A percentile compares a stretch with the other conserved stretches of the same genome.
phyloP scores from a whole-genome alignment of 2,329 filamentous ascomycete genomes.

The Microsporum ferrugineum region DNA sequence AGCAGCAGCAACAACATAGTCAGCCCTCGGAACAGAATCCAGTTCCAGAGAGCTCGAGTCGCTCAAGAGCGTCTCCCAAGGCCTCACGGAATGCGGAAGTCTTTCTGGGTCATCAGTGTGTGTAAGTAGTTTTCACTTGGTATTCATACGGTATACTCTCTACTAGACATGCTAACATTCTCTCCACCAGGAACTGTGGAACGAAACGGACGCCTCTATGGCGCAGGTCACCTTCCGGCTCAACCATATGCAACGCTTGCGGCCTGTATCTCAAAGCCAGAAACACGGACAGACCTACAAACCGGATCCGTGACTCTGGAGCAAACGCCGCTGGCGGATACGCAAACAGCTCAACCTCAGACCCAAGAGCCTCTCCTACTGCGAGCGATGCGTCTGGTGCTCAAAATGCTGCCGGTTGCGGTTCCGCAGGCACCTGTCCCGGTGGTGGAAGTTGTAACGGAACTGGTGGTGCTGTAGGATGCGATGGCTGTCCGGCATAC shows the following conservation, averaged over 20 bases:
- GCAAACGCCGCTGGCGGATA: slow-evolving; percentile 15
- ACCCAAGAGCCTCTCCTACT: slow-evolving; percentile 20
- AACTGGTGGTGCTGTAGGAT: slow-evolving; percentile 87
- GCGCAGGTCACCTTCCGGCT: slow-evolving; percentile 83
- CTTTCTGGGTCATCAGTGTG: slow-evolving; percentile 33
- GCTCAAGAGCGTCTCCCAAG: slow-evolving; percentile 25
- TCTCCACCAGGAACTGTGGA: slow-evolving; percentile 65
- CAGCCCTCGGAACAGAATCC: slow-evolving; percentile 14
- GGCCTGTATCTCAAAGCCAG: slow-evolving; percentile 89
- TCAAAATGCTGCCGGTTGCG: slow-evolving; percentile 24
- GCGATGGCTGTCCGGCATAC: slow-evolving; percentile 89
- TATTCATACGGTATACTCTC: neutral
- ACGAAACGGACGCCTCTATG: slow-evolving; percentile 90
- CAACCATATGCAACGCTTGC: slow-evolving; percentile 95
- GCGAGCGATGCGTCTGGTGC: slow-evolving; percentile 26
- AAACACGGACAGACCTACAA: slow-evolving; percentile 81
- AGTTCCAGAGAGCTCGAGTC: slow-evolving; percentile 11
- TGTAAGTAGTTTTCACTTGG: slow-evolving; percentile 20
- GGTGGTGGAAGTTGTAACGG: slow-evolving; percentile 93
- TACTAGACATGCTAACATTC: slow-evolving; percentile 1
- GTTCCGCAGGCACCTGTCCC: slow-evolving; percentile 70
- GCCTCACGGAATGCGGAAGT: slow-evolving; percentile 26
- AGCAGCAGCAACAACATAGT: slow-evolving; percentile 7
- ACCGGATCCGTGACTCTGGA: slow-evolving; percentile 63
- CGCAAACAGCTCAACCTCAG: slow-evolving; percentile 10